phyloP scores from a whole-genome alignment of 2,329 filamentous ascomycete genomes.

The Diplodia sapinea region DNA sequence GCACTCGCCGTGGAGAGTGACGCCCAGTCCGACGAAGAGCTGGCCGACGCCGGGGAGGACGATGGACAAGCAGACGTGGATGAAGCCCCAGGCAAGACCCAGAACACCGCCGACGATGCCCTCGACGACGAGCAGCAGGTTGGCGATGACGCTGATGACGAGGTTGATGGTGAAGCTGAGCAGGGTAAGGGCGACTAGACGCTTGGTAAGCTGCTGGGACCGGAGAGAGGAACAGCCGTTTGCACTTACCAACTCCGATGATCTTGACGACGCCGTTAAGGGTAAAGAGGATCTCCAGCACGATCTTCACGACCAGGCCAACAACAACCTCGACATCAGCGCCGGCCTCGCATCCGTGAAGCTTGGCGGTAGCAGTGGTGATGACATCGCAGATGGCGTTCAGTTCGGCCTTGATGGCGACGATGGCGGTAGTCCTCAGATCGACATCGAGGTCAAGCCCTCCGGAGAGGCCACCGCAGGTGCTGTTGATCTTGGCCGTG shows the following conservation, averaged over 20 bases:
- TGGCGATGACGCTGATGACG: conserved; percentile 27
- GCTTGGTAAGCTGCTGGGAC: background rate
- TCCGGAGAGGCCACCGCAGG: background rate
- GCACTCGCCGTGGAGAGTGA: conserved; percentile 15
- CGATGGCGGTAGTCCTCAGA: background rate
- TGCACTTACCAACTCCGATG: conserved; percentile 28
- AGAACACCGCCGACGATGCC: conserved; percentile 22
- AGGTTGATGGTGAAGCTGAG: conserved; percentile 28
- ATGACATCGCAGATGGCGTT: conserved; percentile 18
- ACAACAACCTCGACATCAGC: conserved; percentile 20
- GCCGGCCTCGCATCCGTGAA: conserved; percentile 4
- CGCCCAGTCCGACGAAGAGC: conserved; percentile 9
- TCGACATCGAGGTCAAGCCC: background rate
- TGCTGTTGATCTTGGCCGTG: conserved; percentile 26
- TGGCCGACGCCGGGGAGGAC: conserved; percentile 2
- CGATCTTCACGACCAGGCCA: conserved; percentile 52
- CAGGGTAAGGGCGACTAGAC: conserved; percentile 6
- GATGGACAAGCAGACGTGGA: background rate
- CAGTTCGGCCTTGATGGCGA: conserved; percentile 22
- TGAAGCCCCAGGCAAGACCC: background rate
- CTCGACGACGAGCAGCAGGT: conserved; percentile 26
- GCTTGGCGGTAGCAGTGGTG: conserved; percentile 6
- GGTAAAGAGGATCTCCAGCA: conserved; percentile 50
- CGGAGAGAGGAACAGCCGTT: background rate
- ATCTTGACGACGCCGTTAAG: conserved; percentile 55